Percentiles rank a stretch among this genome's conserved stretches.
Conservation (phyloP, 148 eudicot species). For the Rhododendron henanense region DNA sequence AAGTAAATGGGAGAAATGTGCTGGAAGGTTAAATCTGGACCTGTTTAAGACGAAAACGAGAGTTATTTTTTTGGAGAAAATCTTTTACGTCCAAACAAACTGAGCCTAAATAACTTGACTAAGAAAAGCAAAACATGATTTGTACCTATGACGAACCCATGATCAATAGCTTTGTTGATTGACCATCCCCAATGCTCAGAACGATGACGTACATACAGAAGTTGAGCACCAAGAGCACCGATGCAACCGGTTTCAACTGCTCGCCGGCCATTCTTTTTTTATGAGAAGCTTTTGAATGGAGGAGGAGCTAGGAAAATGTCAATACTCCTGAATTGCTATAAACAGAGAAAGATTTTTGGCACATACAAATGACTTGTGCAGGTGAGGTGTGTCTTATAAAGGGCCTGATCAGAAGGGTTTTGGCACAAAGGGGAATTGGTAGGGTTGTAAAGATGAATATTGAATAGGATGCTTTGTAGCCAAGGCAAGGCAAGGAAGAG, state of each 20-base stretch:
- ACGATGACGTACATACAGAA: constrained; percentile 79
- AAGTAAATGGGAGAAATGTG: constrained; percentile 86
- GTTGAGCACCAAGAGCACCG: constrained; percentile 62
- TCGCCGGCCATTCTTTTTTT: background rate
- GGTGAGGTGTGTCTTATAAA: background rate
- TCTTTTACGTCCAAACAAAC: background rate
- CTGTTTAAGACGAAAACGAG: constrained; percentile 24
- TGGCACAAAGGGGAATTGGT: background rate
- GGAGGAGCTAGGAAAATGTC: background rate
- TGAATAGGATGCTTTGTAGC: background rate
- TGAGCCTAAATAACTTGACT: background rate
- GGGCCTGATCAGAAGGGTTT: background rate
- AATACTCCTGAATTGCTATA: background rate
- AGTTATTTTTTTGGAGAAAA: too few species aligned
- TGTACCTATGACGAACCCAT: constrained; percentile 71
- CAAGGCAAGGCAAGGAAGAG: constrained; percentile 9
- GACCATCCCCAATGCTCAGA: constrained; percentile 87
- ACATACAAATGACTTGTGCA: background rate
- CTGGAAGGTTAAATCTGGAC: constrained; percentile 67
- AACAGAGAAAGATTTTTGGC: background rate
- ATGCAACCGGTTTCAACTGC: constrained; percentile 1
- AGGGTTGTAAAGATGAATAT: constrained; percentile 14
- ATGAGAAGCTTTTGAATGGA: background rate
- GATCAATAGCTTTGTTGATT: constrained; percentile 59
- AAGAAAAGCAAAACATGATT: background rate